Conservation (phyloP, 139 green algal species). For the Tetradesmus lagerheimii region DNA sequence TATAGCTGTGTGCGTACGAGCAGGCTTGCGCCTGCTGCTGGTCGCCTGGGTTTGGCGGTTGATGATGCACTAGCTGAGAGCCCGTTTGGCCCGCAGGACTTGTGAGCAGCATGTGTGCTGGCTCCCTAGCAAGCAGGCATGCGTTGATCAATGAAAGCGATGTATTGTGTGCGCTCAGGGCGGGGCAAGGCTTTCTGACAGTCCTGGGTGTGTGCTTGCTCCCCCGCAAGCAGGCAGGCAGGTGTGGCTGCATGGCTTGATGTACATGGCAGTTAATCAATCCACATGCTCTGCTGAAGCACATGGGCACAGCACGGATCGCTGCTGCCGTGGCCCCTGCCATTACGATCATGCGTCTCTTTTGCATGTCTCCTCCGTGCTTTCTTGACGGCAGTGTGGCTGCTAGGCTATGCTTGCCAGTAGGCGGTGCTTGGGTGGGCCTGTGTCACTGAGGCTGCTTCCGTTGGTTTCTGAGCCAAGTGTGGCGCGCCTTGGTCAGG, state of each 20-base stretch:
- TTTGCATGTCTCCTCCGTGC: neutral
- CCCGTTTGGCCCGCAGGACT: neutral
- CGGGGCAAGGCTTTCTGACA: too few species aligned
- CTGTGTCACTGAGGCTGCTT: neutral
- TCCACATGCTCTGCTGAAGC: too few species aligned
- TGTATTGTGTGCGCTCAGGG: too few species aligned
- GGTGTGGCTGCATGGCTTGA: too few species aligned
- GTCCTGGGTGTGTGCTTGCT: neutral
- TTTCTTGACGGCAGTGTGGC: neutral
- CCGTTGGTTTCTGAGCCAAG: neutral
- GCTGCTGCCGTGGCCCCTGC: too few species aligned
- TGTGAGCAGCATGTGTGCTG: neutral
- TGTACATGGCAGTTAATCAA: too few species aligned
- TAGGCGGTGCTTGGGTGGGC: neutral
- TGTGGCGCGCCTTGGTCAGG: neutral
- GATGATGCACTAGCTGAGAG: neutral
- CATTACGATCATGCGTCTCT: neutral
- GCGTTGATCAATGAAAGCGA: too few species aligned
- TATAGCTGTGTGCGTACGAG: neutral
- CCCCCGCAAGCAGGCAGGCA: too few species aligned
- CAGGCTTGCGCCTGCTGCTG: neutral
- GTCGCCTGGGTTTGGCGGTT: neutral
- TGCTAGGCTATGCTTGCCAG: neutral
- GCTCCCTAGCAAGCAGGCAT: neutral
- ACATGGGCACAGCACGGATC: too few species aligned